Base-by-base conservation (phyloP, 106 monocot species). In the Amphibolis antarctica region DNA sequence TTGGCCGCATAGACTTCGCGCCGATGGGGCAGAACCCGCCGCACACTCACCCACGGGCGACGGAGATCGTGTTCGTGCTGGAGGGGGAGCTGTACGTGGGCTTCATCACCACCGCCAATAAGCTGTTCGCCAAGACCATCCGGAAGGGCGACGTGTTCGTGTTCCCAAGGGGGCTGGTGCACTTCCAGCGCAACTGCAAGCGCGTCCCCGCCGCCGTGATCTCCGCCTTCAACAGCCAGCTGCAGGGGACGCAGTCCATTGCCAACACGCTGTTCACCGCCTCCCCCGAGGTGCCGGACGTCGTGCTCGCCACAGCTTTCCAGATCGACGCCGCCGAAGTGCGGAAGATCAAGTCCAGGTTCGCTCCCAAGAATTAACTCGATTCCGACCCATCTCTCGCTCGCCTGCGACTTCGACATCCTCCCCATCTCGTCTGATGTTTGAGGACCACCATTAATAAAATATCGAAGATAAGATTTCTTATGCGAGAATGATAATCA, bases 1-100 rank as follows among this genome's bases (percentile, higher is more conserved):
- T 81, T 55, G n/a, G 78, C 13, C 77, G 78, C 25, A 73, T 88
- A 44, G 81, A 84, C 67, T 88, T 68, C 56, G 79, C 78, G 5
- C 76, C 75, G 6, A 45, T 43, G 5, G 83, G 83, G 0, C 64
- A 65, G 9, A 83, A 83, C 69, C 83, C 79, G 3, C 79, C 79
- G 1, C 78, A 82, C 69, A 70, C 69, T 31, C 69, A 70, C 46
- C 69, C 69, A 12, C 69, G 69, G 13, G 69, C 69, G 46, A 71
- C 71, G 13, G 71, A 71, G 71, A 62, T 71, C 30, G 44, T 63
- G 18, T 71, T 71, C 54, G 71, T 71, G 22, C 63, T 71, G 44
- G 29, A 62, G 9, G 71, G 71, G 9, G 42, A 62, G 62, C 71
- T 71, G 19, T 25, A 50, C 10, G 69, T 70, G 19, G 69, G 69